A percentile compares a stretch with the other conserved stretches of the same genome.
phyloP scores from a whole-genome alignment of 352 stramenopile species.

The Pythium folliculosum region DNA sequence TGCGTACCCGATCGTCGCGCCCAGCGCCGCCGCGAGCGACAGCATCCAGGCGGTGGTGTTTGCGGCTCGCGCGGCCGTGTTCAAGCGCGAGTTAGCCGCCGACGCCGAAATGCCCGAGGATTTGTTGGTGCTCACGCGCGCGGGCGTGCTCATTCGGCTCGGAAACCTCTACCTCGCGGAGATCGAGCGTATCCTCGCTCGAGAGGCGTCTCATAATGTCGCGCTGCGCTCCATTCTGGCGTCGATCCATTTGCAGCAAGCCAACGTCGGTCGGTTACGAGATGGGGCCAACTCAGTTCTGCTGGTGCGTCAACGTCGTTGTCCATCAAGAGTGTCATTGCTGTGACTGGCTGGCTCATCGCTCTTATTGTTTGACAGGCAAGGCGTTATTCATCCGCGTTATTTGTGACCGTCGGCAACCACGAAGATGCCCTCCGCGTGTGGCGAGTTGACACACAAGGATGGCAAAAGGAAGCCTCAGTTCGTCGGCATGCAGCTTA shows the following conservation, averaged over 20 bases:
- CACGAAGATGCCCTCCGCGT: constrained; percentile 26
- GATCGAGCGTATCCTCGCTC: constrained; percentile 26
- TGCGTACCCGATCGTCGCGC: constrained; percentile 30
- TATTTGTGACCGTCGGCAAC: constrained; percentile 33
- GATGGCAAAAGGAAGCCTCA: constrained; percentile 1
- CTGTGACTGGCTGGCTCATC: background rate
- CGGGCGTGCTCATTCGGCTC: constrained; percentile 29
- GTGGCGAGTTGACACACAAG: constrained; percentile 23
- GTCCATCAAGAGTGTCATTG: background rate
- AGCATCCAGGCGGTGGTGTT: constrained; percentile 28
- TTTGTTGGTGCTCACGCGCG: constrained; percentile 30
- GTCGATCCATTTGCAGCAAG: constrained; percentile 26
- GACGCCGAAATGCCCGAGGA: constrained; percentile 16
- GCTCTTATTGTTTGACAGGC: constrained; percentile 13
- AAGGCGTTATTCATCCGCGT: constrained; percentile 21
- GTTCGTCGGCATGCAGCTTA: constrained; percentile 14
- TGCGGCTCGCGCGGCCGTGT: constrained; percentile 1
- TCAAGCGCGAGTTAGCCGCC: background rate
- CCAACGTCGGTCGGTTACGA: constrained; percentile 16
- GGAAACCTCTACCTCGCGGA: constrained; percentile 23
- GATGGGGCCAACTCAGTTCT: constrained; percentile 21
- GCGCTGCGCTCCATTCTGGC: constrained; percentile 24
- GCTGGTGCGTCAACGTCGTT: constrained; percentile 15
- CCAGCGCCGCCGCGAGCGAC: constrained; percentile 17
- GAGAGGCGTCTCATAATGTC: constrained; percentile 16